Conservation (phyloP, 768 basidiomycete species). For the Paxillus involutus region DNA sequence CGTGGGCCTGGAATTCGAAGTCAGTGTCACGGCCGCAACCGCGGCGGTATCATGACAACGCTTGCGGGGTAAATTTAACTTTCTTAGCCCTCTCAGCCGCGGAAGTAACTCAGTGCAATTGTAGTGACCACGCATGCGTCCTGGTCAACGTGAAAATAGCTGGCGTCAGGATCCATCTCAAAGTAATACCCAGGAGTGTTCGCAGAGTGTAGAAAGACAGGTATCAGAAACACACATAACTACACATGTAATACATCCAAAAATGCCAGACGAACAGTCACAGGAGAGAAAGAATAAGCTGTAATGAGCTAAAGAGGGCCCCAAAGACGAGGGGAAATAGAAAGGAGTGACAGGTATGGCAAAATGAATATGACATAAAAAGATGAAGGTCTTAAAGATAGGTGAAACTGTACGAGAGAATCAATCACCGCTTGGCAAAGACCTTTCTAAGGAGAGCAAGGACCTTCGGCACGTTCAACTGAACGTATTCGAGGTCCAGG, state of each 20-base stretch:
- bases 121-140: neutral
- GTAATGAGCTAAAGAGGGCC: conserved; percentile 12
- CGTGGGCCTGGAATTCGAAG: too few species aligned
- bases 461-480: conserved; percentile 95
- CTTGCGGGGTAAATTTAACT: too few species aligned
- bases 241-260: conserved; percentile 37
- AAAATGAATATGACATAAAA: conserved; percentile 34
- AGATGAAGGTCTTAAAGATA: conserved; percentile 17
- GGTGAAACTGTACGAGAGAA: conserved; percentile 6
- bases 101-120: too few species aligned
- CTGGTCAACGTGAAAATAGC: neutral
- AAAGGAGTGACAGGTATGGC: conserved; percentile 31
- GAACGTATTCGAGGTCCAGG: conserved; percentile 96
- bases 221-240: conserved; percentile 38
- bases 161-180: neutral
- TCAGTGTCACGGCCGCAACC: too few species aligned
- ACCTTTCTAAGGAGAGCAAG: conserved; percentile 92
- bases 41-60: too few species aligned
- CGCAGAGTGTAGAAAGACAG: conserved; percentile 28
- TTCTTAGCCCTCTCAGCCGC: too few species aligned
- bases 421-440: conserved; percentile 76
- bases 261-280: conserved; percentile 30
- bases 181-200: neutral
- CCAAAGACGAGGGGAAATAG: conserved; percentile 2
- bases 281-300: conserved; percentile 18